Evolutionary conservation across 208 protist genomes (phyloP).

Genomic region (Herpetomonas muscarum): DNA sequence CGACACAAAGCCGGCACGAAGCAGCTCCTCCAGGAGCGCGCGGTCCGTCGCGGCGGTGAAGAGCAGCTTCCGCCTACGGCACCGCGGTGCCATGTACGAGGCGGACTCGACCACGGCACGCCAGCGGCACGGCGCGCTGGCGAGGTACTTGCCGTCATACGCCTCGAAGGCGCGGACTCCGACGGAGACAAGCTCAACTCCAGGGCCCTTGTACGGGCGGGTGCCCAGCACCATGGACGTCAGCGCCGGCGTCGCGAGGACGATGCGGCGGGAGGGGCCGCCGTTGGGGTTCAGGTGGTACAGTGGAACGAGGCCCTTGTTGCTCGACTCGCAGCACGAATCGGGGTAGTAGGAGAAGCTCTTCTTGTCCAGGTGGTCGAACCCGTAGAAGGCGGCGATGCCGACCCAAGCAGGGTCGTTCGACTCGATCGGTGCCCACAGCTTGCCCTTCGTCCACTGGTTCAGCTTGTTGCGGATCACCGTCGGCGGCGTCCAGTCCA

Average conservation of each 20-base stretch:
- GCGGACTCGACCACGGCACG: constrained; percentile 77
- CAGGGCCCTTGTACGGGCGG: constrained; percentile 84
- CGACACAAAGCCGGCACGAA: constrained; percentile 69
- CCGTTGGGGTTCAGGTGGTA: constrained; percentile 87
- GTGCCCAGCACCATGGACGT: constrained; percentile 68
- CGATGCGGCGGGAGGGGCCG: constrained; percentile 63
- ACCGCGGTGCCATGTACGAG: constrained; percentile 59
- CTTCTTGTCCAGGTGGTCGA: constrained; percentile 34
- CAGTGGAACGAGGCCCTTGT: constrained; percentile 55
- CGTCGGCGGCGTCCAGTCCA: constrained; percentile 25
- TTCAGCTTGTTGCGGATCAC: constrained; percentile 69
- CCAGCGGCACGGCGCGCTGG: constrained; percentile 72
- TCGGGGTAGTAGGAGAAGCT: constrained; percentile 37
- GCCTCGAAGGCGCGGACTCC: constrained; percentile 82
- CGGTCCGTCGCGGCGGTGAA: constrained; percentile 33
- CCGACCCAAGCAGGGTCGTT: constrained; percentile 66
- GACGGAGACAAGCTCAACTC: constrained; percentile 83
- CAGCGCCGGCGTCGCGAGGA: constrained; percentile 66
- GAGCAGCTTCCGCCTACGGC: constrained; percentile 51
- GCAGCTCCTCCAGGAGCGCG: constrained; percentile 45
- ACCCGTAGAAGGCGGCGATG: constrained; percentile 76
- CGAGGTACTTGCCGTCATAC: constrained; percentile 76
- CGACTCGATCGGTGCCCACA: constrained; percentile 61
- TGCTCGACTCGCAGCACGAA: background rate
- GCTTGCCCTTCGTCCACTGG: constrained; percentile 84